Base-by-base conservation (phyloP, 2,329 filamentous ascomycete species). In the Xylariaceae sp. region DNA sequence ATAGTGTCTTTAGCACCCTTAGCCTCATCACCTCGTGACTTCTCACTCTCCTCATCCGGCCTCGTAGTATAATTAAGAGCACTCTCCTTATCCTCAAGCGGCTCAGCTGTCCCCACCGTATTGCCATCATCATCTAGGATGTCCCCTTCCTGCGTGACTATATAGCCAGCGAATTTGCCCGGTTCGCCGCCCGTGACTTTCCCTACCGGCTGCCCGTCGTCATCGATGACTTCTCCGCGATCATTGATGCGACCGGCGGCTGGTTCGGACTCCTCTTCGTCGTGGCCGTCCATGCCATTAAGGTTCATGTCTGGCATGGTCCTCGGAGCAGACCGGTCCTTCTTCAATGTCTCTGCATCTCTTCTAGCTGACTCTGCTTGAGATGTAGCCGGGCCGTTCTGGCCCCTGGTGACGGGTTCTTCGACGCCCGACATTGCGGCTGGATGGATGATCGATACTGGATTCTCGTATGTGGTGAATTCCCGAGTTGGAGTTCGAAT, bases 201-300 rank as follows among this genome's bases (percentile, higher is more conserved):
- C 50, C 74, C 75, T 44, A 78, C 73, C 12, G 76, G 67, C 54
- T 75, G 76, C 7, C 76, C 76, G 47, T 81, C 78, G 32, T 78
- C 76, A 65, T 81, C 79, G 35, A 82, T 70, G 8, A 82, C 75
- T 58, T 80, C 77, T n/a, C 80, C 80, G 51, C 79, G 74, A 53
- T 76, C 75, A 62, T 76, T 80, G 55, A 82, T 68, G 48, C 74
- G 68, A 37, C 68, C 68, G n/a, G 68, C 68, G 9, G 68, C 68
- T 19, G 68, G 68, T 34, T 69, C 67, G 66, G 69, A 67, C 61
- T 70, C 67, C 37, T 67, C 67, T 44, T 69, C 66, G 34, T 59
- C 53, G 12, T 65, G 65, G 5, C 64, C 65, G 29, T 62, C 60
- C 12, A 57, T 57, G 32, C 52, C 55, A 2, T 55, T 56, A 7